Evolutionary conservation across 2,329 filamentous ascomycete species (phyloP).

Genomic region (Ilyonectria sp.): DNA sequence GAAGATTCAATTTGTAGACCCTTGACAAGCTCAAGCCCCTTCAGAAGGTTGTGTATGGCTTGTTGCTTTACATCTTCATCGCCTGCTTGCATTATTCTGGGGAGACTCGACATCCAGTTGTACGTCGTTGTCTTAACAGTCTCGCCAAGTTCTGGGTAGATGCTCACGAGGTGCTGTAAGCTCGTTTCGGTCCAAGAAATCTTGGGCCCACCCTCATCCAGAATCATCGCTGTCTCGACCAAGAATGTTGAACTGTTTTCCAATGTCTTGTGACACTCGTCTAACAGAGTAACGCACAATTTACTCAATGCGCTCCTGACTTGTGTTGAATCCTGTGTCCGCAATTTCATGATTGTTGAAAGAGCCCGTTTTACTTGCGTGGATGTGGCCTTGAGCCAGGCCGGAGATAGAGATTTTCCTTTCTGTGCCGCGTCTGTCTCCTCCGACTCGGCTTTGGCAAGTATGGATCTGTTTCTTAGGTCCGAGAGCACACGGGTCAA

Average conservation of each 20-base stretch:
- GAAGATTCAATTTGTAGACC: conserved; percentile 75
- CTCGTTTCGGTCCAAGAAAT: conserved; percentile 60
- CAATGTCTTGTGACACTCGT: conserved; percentile 84
- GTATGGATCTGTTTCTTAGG: conserved; percentile 65
- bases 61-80: conserved; percentile 84
- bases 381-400: conserved; percentile 86
- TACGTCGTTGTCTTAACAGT: conserved; percentile 80
- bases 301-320: conserved; percentile 78
- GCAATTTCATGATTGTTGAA: conserved; percentile 81
- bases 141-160: conserved; percentile 74
- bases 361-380: conserved; percentile 88
- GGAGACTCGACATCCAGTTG: conserved; percentile 85
- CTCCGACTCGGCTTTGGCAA: conserved; percentile 53
- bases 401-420: conserved; percentile 59
- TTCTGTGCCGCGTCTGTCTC: conserved; percentile 41
- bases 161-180: conserved; percentile 73
- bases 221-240: conserved; percentile 84
- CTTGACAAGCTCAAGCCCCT: conserved; percentile 77
- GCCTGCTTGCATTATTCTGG: conserved; percentile 85
- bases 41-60: conserved; percentile 82
- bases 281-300: conserved; percentile 82
- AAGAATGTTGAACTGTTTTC: conserved; percentile 78
- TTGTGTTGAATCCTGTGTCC: conserved; percentile 77
- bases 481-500: conserved; percentile 72
- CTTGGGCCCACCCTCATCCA: conserved; percentile 68